Base-by-base conservation (phyloP, 371 early-diverging fungal species). In the Smittium culicis region DNA sequence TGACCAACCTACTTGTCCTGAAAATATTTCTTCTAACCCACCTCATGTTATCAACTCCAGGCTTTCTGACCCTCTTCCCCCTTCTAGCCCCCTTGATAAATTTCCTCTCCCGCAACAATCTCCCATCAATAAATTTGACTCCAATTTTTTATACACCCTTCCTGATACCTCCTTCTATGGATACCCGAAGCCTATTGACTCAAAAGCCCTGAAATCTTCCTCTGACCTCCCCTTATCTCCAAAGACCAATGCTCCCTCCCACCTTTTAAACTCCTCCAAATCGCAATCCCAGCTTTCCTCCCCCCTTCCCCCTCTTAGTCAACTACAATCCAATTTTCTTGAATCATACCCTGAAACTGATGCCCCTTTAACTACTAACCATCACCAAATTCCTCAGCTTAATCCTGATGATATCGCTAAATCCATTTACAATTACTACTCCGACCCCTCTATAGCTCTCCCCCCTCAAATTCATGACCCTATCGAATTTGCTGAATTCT, bases 401-500 rank as follows among this genome's bases (percentile, higher is more conserved):
- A 45, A 5, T 45, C 45, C 45, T 20, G 45, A 45, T 5, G 45
- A 45, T 45, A 11, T 45, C 20, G 5, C 45, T 20, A 45, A 20
- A 20, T 45, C 20, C 5, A 45, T 45, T 45, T 45, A 45, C 20
- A 45, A 45, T 45, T 45, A 45, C 20, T 45, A 45, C 20, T 45
- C 45, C 20, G 45, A 45, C 20, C 45, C 45, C 20, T 45, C 45
- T 11, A 45, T 45, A 45, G 45, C 20, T 45, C 20, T 45, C 11
- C 5, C 20, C 20, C 5, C 11, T 20, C 45, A 5, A 5, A 5
- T 45, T 45, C 5, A 45, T 5, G 45, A 45, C 20, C 45, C 45
- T 34, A 74, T 68, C 2, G 74, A 77, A 35, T 76, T 77, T 35
- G 78, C 74, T 0, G 72, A 77, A 66, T 72, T 67, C 66, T 69